Base-by-base conservation (phyloP, 768 basidiomycete species). In the Dioszegia crocea region DNA sequence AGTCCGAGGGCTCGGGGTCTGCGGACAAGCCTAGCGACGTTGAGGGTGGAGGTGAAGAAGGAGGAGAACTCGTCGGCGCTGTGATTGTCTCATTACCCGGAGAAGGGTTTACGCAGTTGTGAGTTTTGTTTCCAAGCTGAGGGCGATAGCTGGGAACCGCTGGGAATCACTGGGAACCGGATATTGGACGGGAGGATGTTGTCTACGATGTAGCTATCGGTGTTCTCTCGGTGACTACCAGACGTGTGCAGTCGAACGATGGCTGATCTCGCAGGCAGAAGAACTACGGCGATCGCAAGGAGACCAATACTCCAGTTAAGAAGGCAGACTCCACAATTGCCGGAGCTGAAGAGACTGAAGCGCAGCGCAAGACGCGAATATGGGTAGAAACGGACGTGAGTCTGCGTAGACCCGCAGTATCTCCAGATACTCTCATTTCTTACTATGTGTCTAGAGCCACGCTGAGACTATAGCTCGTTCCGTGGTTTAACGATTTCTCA, bases 261-360 rank as follows among this genome's bases (percentile, higher is more conserved):
- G 23, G 36, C 49, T 51, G 36, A 51, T 27, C 14, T 31, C 14
- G 14, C 17, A 53, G 51, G 39, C 51, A 53, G 26, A 53, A 53
- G 51, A 53, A 41, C 17, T 53, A 53, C 17, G 51, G 51, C 4
- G 51, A 53, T 53, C 14, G 38, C 14, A 38, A 51, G n/a, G 29
- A 51, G 3, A 21, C 41, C 6, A 21, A 11, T 10, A n/a, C 9
- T 43, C 6, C 41, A 10, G 41, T 9, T 9, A 17, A 38, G 17
- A 9, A 9, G 9, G 17, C 36, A 17, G 33, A 33, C 6, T 33
- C 33, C 6, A 14, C 33, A 6, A 33, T 14, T 33, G 33, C 33
- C 6, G 33, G 33, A 6, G 8, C 33, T 33, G 38, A 39, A 19
- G 51, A 53, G 38, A 40, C 21, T 5, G 51, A 53, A 23, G 51